A percentile compares a stretch with the other conserved stretches of the same genome.
phyloP scores from a whole-genome alignment of 495 filamentous ascomycete genomes.

The Cercophora samala region DNA sequence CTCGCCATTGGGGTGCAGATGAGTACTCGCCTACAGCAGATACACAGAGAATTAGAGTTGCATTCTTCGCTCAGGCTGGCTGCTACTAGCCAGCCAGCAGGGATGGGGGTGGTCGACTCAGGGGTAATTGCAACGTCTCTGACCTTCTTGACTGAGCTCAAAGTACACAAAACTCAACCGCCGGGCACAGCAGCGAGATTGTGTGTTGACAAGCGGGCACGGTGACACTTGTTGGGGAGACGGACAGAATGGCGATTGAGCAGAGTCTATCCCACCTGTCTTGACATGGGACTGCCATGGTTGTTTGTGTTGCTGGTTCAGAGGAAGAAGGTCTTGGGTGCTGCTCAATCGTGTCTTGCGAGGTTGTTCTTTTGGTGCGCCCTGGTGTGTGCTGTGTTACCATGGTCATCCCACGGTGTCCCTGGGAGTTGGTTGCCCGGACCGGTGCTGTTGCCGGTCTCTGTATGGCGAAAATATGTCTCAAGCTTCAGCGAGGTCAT shows the following conservation, averaged over 20 bases:
- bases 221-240: neutral
- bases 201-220: neutral
- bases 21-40: neutral
- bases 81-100: neutral
- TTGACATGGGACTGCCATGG: neutral
- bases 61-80: neutral
- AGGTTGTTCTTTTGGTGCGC: neutral
- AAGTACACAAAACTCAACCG: neutral
- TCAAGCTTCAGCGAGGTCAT: neutral
- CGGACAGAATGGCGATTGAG: neutral
- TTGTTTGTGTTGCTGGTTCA: constrained; percentile 1
- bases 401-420: neutral
- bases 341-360: neutral
- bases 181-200: neutral
- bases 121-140: neutral
- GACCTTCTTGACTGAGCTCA: neutral
- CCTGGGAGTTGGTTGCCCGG: neutral
- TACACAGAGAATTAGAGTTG: neutral
- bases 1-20: neutral
- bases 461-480: neutral
- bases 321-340: neutral
- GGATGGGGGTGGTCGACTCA: neutral
- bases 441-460: neutral
- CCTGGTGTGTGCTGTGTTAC: constrained; percentile 16
- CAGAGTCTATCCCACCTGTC: too few species aligned